phyloP scores from a whole-genome alignment of 2,329 filamentous ascomycete species.

The Fusarium bulbicola region DNA sequence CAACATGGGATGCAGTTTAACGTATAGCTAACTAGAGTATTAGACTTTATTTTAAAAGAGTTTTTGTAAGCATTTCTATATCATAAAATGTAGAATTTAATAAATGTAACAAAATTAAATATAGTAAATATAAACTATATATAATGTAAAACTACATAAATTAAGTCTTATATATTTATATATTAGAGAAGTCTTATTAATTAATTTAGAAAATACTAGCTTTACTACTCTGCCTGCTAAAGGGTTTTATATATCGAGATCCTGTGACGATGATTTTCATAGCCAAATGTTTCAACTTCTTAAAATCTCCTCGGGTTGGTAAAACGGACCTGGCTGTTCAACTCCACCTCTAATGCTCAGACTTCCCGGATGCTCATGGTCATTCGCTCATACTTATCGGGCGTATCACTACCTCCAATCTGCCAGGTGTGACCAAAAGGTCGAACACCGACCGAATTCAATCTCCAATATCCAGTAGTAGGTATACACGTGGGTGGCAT shows the following conservation, averaged over 20 bases:
- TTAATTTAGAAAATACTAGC: too few species aligned
- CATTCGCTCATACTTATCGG: background rate
- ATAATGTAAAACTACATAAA: too few species aligned
- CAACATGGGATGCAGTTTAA: background rate
- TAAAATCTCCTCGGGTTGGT: rapidly evolving
- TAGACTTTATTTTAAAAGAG: rapidly evolving
- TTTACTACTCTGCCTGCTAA: too few species aligned
- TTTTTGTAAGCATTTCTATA: too few species aligned
- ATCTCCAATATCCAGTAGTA: background rate
- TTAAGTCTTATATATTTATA: too few species aligned
- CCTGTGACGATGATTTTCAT: rapidly evolving
- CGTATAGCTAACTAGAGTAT: background rate
- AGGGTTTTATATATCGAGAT: too few species aligned
- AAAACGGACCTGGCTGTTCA: background rate
- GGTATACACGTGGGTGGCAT: background rate
- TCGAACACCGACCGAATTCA: background rate
- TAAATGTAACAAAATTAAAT: too few species aligned
- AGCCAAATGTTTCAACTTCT: background rate
- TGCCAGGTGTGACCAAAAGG: background rate
- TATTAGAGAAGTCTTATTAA: too few species aligned
- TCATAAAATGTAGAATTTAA: too few species aligned
- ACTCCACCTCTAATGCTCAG: too few species aligned
- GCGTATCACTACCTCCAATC: background rate
- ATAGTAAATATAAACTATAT: too few species aligned
- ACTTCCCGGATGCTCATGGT: background rate